These are phyloP conservation scores for Paxillus involutus DNA, from an alignment of 768 basidiomycete genomes.

Conservation along the genomic window DNA sequence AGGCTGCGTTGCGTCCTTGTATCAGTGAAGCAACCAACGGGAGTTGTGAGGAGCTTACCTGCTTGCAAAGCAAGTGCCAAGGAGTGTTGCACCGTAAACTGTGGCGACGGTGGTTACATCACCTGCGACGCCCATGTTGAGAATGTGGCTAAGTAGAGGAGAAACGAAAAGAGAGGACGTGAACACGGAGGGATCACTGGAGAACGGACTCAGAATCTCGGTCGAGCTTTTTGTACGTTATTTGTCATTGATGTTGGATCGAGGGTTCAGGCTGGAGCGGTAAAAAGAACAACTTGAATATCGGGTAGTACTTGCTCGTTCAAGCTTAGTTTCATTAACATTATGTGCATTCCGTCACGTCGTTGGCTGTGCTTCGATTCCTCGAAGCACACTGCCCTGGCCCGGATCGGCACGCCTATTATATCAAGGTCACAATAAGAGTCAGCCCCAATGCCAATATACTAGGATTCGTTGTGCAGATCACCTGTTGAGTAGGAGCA, in stretches of 20 bases:
- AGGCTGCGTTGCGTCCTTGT: constrained; percentile 15
- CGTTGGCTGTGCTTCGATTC: background rate
- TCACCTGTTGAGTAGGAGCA: background rate
- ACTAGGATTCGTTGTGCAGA: too few species aligned
- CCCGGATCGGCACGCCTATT: too few species aligned
- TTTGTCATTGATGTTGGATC: constrained; percentile 32
- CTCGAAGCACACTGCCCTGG: background rate
- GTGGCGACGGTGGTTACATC: constrained; percentile 32
- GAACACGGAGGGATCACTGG: constrained; percentile 27
- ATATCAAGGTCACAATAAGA: too few species aligned
- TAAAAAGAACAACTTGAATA: constrained; percentile 11
- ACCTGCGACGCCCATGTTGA: constrained; percentile 22
- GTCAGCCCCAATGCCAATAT: too few species aligned
- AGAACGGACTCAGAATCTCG: background rate
- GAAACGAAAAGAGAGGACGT: constrained; percentile 30
- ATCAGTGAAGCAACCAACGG: background rate
- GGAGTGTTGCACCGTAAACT: constrained; percentile 29
- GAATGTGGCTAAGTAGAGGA: background rate
- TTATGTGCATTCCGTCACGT: too few species aligned
- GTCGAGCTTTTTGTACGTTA: constrained; percentile 31
- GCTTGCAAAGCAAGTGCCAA: constrained; percentile 32
- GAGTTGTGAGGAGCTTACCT: constrained; percentile 11
- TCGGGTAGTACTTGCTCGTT: background rate
- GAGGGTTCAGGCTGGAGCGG: constrained; percentile 16
- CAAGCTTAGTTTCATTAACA: background rate